phyloP scores from a whole-genome alignment of 306 rosid species.

The Dryas drummondii region DNA sequence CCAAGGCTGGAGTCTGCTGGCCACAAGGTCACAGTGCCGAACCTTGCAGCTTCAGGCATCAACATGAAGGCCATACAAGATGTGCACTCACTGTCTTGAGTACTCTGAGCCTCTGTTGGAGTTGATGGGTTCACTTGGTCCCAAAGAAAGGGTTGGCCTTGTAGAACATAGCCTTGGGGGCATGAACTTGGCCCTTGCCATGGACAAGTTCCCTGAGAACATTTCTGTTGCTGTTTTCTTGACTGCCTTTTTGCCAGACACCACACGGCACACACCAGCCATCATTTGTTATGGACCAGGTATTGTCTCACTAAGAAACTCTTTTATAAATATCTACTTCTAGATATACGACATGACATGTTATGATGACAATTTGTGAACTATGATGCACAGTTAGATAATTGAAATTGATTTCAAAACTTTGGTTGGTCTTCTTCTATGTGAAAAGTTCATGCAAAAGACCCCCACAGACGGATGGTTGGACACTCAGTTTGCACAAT shows the following conservation, averaged over 20 bases:
- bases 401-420: not conserved
- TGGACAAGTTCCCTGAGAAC: constrained; percentile 58
- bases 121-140: constrained; percentile 35
- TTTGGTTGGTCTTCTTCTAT: not conserved
- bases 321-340: too few species aligned
- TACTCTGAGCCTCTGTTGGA: constrained; percentile 61
- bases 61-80: constrained; percentile 20
- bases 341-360: not conserved
- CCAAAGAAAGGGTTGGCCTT: constrained; percentile 49
- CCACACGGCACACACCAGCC: constrained; percentile 43
- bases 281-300: constrained; percentile 54
- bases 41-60: constrained; percentile 58
- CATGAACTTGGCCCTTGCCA: constrained; percentile 57
- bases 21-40: constrained; percentile 49
- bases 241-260: constrained; percentile 60
- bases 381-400: not conserved
- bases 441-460: constrained; percentile 27
- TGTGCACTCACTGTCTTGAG: constrained; percentile 19
- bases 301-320: not conserved
- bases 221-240: constrained; percentile 55
- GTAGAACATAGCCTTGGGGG: constrained; percentile 85
- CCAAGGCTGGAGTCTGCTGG: constrained; percentile 46
- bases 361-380: not conserved
- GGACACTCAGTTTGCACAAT: constrained; percentile 34
- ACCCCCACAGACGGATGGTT: constrained; percentile 27